Base-by-base conservation (phyloP, 768 basidiomycete genomes). In the Tulasnella sp. region DNA sequence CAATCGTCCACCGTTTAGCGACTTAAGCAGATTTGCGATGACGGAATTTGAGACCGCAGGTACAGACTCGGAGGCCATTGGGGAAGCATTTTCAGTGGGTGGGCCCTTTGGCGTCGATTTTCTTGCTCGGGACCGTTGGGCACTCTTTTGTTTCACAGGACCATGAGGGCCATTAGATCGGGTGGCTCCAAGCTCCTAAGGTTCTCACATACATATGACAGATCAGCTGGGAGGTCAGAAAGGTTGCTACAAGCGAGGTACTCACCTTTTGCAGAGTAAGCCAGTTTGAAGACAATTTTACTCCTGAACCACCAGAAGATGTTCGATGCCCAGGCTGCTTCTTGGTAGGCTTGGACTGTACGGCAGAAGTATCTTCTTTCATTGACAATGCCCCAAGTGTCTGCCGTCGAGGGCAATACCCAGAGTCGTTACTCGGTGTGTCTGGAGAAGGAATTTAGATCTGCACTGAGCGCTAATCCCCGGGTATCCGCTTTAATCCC, bases 231-330 rank as follows among this genome's bases (percentile, higher is more conserved):
- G 79, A 41, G 73, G 60, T 41, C 18, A 44, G 28, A 24, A 40
- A 11, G 46, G 41, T 44, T 60, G 42, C 48, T 44, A 9, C 28
- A 75, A 22, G 75, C 14, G 54, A 81, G 24, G 31, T 74, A 76
- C 85, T 48, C 76, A 91, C 92, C 85, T 90, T 90, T 82, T 89
- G 87, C 69, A 92, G 83, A 0, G 89, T 87, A 22, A 90, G 83
- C 92, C 92, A 92, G 83, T 92, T 92, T 72, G 90, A 89, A 16
- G 91, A 91, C 41, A 78, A 48, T 72, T 58, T 64, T 37, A 60
- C 77, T 58, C 28, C 64, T 6, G 34, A 0, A 37, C 11, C 64
- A 28, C 64, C 31, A 6, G 64, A 69, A 31, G 64, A 69, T 69
- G 34, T 9, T 37, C 64, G 64, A 69, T 37, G 64, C 37, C 41